Evolutionary conservation across 345 rosid species (phyloP).

Genomic region (Laguncularia racemosa): DNA sequence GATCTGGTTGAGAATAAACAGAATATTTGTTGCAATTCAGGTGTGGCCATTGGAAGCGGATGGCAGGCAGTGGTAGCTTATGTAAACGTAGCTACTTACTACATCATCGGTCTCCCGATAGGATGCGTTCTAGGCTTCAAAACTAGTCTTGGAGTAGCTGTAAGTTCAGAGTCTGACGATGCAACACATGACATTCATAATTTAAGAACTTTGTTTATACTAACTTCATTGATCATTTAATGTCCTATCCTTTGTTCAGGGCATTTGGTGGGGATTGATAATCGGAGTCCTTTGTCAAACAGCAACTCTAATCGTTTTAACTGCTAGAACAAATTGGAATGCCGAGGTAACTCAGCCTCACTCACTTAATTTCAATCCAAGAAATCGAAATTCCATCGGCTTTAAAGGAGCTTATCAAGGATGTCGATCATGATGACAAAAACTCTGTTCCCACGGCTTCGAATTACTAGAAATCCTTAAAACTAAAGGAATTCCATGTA

Average conservation of each 20-base stretch:
- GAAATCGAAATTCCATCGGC: too few species aligned
- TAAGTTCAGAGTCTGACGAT: conserved; percentile 18
- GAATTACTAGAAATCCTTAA: too few species aligned
- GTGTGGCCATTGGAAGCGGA: conserved; percentile 94
- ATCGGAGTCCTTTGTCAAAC: conserved; percentile 69
- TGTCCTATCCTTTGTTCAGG: conserved; percentile 28
- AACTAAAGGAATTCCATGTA: too few species aligned
- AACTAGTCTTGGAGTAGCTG: conserved; percentile 67
- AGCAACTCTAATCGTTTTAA: conserved; percentile 44
- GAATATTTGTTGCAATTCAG: conserved; percentile 14
- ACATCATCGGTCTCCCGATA: conserved; percentile 84
- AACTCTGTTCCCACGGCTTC: too few species aligned
- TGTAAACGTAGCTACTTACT: conserved; percentile 63
- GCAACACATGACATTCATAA: neutral
- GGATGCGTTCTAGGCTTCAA: conserved; percentile 87
- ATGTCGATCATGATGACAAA: too few species aligned
- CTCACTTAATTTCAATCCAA: neutral
- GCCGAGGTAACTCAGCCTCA: conserved; percentile 41
- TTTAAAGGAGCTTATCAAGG: too few species aligned
- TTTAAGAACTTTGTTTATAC: neutral
- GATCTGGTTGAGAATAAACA: neutral
- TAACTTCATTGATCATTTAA: neutral
- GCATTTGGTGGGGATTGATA: conserved; percentile 98
- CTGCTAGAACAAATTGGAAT: conserved; percentile 73
- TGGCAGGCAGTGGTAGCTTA: conserved; percentile 93